Percentiles rank a stretch among this genome's conserved stretches.
phyloP scores from a whole-genome alignment of 1,284 basidiomycete species.

The Meripilus lineatus region DNA sequence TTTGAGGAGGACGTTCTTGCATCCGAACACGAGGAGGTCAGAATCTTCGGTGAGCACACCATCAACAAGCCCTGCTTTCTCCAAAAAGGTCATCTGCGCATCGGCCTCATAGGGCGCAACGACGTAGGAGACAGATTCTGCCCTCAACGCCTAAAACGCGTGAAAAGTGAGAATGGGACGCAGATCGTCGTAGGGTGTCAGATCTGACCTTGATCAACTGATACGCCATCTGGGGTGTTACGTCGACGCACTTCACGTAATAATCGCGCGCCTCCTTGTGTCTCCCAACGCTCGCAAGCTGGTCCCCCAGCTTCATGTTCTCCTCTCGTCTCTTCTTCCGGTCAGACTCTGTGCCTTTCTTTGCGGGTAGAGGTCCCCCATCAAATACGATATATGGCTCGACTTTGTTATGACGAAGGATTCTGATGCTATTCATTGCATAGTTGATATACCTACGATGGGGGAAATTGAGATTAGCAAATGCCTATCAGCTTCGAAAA shows the following conservation, averaged over 20 bases:
- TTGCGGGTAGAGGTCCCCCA: slow-evolving; percentile 92
- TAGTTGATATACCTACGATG: slow-evolving; percentile 85
- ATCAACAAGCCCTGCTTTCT: slow-evolving; percentile 79
- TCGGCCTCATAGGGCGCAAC: slow-evolving; percentile 99
- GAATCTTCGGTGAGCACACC: slow-evolving; percentile 98
- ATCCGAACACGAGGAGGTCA: slow-evolving; percentile 96
- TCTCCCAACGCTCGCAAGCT: slow-evolving; percentile 74
- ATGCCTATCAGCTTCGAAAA: background rate
- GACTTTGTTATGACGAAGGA: slow-evolving; percentile 83
- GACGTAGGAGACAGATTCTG: slow-evolving; percentile 78
- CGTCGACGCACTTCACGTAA: slow-evolving; percentile 91
- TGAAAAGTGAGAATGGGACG: slow-evolving; percentile 5
- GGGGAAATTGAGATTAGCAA: no score
- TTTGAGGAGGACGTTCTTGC: slow-evolving; percentile 83
- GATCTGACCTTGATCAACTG: slow-evolving; percentile 86
- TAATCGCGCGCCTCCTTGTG: slow-evolving; percentile 78
- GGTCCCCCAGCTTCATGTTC: slow-evolving; percentile 65
- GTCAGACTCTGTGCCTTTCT: slow-evolving; percentile 84
- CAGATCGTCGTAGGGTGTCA: background rate
- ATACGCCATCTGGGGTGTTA: slow-evolving; percentile 96
- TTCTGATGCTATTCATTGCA: slow-evolving; percentile 87
- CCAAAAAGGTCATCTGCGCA: slow-evolving; percentile 93
- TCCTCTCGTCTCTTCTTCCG: slow-evolving; percentile 70
- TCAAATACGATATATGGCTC: slow-evolving; percentile 95
- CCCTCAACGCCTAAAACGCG: slow-evolving; percentile 65